These are phyloP conservation scores for Rubia balearica DNA, from an alignment of 305 asterid genomes.

Conservation along the genomic window DNA sequence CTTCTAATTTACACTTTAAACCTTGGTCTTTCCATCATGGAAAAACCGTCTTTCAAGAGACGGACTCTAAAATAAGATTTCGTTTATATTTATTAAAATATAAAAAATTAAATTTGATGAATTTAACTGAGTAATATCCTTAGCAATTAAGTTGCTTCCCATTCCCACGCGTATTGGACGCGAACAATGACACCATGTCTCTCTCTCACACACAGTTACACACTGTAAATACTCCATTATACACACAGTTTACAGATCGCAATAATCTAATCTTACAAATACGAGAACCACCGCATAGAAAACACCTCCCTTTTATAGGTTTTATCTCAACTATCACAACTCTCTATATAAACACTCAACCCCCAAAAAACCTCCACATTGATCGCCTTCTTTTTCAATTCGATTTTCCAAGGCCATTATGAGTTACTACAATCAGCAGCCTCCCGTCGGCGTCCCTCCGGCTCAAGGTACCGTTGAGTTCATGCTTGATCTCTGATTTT, in stretches of 20 bases:
- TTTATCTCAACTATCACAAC: background rate
- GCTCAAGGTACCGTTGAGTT: conserved; percentile 38
- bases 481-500: background rate
- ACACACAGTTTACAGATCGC: background rate
- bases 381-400: background rate
- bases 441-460: conserved; percentile 64
- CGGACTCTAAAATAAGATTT: too few species aligned
- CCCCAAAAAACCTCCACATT: background rate
- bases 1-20: too few species aligned
- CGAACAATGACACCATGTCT: too few species aligned
- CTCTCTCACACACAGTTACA: too few species aligned
- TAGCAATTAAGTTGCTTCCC: too few species aligned
- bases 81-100: too few species aligned
- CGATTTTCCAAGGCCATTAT: conserved; percentile 18
- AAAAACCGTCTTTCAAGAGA: too few species aligned
- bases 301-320: background rate
- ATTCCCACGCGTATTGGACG: too few species aligned
- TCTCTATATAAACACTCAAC: background rate
- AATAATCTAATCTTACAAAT: too few species aligned
- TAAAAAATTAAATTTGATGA: too few species aligned
- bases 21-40: too few species aligned
- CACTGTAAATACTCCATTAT: background rate
- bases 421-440: conserved; percentile 67
- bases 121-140: too few species aligned
- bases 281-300: background rate